Evolutionary conservation across 345 rosid species (phyloP).

Genomic region (Gynandropsis gynandra): DNA sequence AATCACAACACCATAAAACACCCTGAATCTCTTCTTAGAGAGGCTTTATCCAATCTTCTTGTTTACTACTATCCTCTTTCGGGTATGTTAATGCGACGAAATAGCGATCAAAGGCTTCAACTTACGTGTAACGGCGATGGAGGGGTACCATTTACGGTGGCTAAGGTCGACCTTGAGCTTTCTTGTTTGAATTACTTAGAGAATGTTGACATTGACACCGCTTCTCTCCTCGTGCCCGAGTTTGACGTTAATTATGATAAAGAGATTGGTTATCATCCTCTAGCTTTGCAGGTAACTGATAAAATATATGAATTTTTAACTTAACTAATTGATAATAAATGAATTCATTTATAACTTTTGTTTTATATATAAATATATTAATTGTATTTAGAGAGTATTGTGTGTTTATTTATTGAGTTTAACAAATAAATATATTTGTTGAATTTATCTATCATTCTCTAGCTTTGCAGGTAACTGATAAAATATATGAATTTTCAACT

Average conservation of each 20-base stretch:
- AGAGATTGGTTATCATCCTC: slow-evolving; percentile 26
- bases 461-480: slow-evolving; percentile 32
- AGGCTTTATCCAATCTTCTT: slow-evolving; percentile 43
- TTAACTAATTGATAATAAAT: no score
- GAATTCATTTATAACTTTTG: no score
- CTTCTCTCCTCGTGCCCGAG: slow-evolving; percentile 23
- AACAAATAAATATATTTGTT: no score
- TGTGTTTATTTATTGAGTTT: no score
- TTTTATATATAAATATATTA: no score
- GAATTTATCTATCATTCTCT: slow-evolving; percentile 35
- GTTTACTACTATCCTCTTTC: slow-evolving; percentile 45
- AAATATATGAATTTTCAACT: no score
- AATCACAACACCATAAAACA: slow-evolving; percentile 9
- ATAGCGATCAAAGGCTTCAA: slow-evolving; percentile 31
- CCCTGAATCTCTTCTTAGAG: slow-evolving; percentile 26
- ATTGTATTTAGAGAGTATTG: no score
- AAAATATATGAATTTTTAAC: no score
- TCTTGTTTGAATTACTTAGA: slow-evolving; percentile 34
- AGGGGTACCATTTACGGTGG: slow-evolving; percentile 49
- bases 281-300: slow-evolving; percentile 35
- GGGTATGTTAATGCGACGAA: slow-evolving; percentile 34
- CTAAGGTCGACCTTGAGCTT: slow-evolving; percentile 29
- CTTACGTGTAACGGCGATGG: slow-evolving; percentile 22
- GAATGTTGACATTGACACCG: slow-evolving; percentile 25
- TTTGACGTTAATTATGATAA: slow-evolving; percentile 15